These are phyloP conservation scores for Chlorella sp. DNA, from an alignment of 139 green algal genomes.

Conservation along the genomic window DNA sequence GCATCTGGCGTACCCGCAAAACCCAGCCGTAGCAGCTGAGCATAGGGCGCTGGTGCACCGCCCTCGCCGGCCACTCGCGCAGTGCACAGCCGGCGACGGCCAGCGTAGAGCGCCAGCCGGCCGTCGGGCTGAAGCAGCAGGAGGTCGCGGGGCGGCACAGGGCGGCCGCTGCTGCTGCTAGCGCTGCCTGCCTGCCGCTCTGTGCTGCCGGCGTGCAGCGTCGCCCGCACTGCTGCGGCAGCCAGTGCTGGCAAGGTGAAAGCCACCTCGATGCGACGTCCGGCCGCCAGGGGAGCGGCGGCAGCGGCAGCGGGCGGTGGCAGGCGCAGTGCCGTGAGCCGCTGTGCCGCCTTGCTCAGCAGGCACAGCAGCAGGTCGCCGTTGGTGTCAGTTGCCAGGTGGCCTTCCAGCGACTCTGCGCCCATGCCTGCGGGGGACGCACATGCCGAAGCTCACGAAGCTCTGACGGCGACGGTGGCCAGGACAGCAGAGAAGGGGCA, in stretches of 20 bases:
- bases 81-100: constrained; percentile 34
- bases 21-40: constrained; percentile 1
- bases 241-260: constrained; percentile 57
- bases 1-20: neutral
- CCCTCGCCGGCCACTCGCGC: constrained; percentile 1
- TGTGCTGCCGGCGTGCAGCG: neutral
- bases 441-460: too few species aligned
- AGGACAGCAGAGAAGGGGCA: neutral
- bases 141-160: constrained; percentile 53
- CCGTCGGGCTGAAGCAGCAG: constrained; percentile 61
- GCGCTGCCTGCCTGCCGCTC: neutral
- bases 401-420: constrained; percentile 17
- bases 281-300: neutral
- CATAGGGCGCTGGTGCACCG: neutral
- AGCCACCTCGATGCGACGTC: constrained; percentile 39
- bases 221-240: constrained; percentile 53
- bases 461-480: too few species aligned
- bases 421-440: too few species aligned
- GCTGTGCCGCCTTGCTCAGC: constrained; percentile 28
- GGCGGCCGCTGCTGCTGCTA: neutral
- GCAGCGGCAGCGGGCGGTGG: neutral
- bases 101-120: constrained; percentile 58
- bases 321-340: constrained; percentile 38
- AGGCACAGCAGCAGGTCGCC: constrained; percentile 59
- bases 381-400: constrained; percentile 52